These are phyloP conservation scores for Pythium rhizo-oryzae DNA, from an alignment of 352 stramenopile genomes.

Conservation along the genomic window DNA sequence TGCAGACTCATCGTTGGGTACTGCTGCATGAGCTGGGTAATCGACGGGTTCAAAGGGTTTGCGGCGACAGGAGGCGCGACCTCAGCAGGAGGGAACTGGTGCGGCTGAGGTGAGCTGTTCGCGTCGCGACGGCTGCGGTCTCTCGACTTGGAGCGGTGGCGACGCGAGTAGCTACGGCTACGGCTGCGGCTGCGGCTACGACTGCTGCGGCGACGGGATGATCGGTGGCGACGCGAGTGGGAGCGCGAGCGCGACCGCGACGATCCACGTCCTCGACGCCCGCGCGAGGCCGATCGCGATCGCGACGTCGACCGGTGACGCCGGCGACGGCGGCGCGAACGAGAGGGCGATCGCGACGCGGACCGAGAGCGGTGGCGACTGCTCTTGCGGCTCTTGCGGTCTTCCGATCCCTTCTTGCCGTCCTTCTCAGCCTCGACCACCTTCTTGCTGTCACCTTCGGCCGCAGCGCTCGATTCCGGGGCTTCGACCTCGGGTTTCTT, in stretches of 20 bases:
- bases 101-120: constrained; percentile 52
- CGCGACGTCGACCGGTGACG: constrained; percentile 43
- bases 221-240: constrained; percentile 45
- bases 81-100: constrained; percentile 38
- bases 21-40: constrained; percentile 90
- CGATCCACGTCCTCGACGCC: constrained; percentile 32
- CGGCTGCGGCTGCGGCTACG: constrained; percentile 38
- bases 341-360: constrained; percentile 55
- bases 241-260: constrained; percentile 50
- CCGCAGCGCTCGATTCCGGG: neutral
- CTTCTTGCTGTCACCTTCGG: constrained; percentile 11
- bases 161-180: constrained; percentile 56
- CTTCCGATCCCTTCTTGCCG: constrained; percentile 22
- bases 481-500: constrained; percentile 23
- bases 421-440: constrained; percentile 19
- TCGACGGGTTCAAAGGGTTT: constrained; percentile 63
- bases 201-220: constrained; percentile 48
- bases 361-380: constrained; percentile 58
- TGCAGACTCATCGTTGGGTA: constrained; percentile 89
- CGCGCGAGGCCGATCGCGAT: constrained; percentile 54
- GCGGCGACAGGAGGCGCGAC: constrained; percentile 7
- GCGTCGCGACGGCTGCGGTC: constrained; percentile 49
- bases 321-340: constrained; percentile 58
- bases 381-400: constrained; percentile 40
- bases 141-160: constrained; percentile 63